These are phyloP conservation scores for Rhizopogon roseolus DNA, from an alignment of 768 basidiomycete species.

Conservation along the genomic window DNA sequence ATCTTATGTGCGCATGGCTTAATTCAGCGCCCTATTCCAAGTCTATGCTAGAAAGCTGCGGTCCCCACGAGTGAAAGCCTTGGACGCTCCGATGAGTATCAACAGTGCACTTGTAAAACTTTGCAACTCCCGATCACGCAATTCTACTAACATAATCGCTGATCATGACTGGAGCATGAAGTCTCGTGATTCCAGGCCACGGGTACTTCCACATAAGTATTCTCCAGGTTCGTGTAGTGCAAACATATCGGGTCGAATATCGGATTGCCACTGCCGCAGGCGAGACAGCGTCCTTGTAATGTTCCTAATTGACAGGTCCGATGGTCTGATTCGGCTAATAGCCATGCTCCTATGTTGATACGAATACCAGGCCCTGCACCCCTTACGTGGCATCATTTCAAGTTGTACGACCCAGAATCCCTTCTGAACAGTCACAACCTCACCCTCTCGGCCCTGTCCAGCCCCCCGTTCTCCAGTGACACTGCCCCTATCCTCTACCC, in stretches of 20 bases:
- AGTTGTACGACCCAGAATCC: constrained; percentile 6
- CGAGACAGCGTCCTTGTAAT: no score
- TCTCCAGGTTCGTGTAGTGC: not conserved
- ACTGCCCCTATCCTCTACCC: constrained; percentile 18
- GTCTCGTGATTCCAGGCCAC: not conserved
- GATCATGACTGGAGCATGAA: not conserved
- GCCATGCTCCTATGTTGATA: no score
- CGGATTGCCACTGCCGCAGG: not conserved
- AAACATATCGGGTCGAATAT: not conserved
- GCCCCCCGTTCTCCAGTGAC: constrained; percentile 1
- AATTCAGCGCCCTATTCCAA: not conserved
- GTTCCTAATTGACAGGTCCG: not conserved
- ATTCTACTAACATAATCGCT: not conserved
- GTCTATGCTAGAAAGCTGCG: not conserved
- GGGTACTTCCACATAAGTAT: not conserved
- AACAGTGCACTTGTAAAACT: not conserved
- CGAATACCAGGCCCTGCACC: no score
- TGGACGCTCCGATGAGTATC: not conserved
- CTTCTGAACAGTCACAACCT: constrained; percentile 5
- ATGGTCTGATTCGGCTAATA: not conserved
- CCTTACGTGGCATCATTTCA: not conserved
- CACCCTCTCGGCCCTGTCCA: constrained; percentile 6
- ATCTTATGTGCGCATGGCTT: no score
- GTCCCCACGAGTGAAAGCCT: not conserved
- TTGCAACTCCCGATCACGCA: not conserved